Evolutionary conservation across 2,329 filamentous ascomycete species (phyloP), one percentile per base, ranked within the genome.

Genomic region (Cladophialophora exuberans): DNA sequence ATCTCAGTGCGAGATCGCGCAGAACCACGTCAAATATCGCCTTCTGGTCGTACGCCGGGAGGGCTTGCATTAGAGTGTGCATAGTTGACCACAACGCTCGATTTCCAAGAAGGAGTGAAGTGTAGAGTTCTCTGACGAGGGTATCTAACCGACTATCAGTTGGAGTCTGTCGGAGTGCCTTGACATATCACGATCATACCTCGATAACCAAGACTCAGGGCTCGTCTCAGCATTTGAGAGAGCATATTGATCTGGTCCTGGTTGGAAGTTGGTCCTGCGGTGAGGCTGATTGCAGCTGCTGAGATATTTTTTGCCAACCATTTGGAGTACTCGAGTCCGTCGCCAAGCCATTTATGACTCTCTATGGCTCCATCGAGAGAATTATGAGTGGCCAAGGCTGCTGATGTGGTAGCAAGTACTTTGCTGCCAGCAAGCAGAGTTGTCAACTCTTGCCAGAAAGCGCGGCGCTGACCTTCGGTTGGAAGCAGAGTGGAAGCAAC

Each of bases 241-340:
- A 73, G 57, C 39, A 67, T 70, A 45, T 71, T 61, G 68, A 70
- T 63, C 52, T 60, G 26, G 59, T 69, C 52, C 22, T 15, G 25
- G 17, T 60, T 43, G 5, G 38, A 23, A 52, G 62, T 41, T 61
- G 71, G 62, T 10, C 64, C 54, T 4, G 68, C 38, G 65, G 71
- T 75, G 71, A 85, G 22, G 61, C 67, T 25, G 68, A 66, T 68
- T 28, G 66, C 69, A 64, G 80, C 70, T 15, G 66, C 57, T 28
- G 70, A 75, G 45, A 94, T 76, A 66, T 85, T 89, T 11, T 70
- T 72, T 2, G 85, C 87, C 33, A 96, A 70, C 91, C 91, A 96
- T 25, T 72, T 72, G 10, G 83, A 80, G 72, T 89, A 96, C 15
- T 79, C 69, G 22, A 75, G 76, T 3, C 87, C 86, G 60, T 85